These are phyloP conservation scores for Prosopis cineraria DNA, from an alignment of 306 rosid genomes.

Conservation along the genomic window DNA sequence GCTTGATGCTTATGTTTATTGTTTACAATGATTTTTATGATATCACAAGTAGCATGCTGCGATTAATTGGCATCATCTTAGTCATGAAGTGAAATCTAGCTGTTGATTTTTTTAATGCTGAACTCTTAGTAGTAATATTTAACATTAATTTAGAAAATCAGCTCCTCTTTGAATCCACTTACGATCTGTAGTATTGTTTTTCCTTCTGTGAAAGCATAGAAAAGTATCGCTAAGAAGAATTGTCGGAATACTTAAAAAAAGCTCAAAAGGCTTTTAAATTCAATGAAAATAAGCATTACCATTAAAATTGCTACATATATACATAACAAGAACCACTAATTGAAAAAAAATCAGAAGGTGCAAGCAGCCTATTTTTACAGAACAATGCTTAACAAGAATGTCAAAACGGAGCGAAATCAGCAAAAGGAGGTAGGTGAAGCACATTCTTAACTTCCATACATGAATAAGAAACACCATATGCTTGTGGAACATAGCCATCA, in stretches of 20 bases:
- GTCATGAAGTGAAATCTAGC: background rate
- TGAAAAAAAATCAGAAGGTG: background rate
- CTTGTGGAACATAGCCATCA: background rate
- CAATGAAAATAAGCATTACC: conserved; percentile 17
- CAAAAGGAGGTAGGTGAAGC: background rate
- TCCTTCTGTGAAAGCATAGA: background rate
- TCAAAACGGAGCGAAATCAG: background rate
- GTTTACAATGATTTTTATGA: too few species aligned
- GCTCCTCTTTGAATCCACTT: background rate
- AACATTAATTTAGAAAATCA: background rate
- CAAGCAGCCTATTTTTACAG: conserved; percentile 8
- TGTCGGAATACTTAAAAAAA: background rate
- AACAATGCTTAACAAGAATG: background rate
- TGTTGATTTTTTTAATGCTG: background rate
- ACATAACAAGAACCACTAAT: background rate
- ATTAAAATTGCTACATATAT: conserved; percentile 3
- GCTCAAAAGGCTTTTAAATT: background rate
- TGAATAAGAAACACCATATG: background rate
- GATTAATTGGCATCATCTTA: background rate
- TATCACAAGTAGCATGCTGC: background rate
- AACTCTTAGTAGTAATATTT: background rate
- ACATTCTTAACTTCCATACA: background rate
- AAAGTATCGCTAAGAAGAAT: background rate
- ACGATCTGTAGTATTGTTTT: background rate
- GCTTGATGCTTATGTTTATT: background rate